A percentile compares a stretch with the other conserved stretches of the same genome.
phyloP scores from a whole-genome alignment of 495 filamentous ascomycete genomes.

The Podospora comata region DNA sequence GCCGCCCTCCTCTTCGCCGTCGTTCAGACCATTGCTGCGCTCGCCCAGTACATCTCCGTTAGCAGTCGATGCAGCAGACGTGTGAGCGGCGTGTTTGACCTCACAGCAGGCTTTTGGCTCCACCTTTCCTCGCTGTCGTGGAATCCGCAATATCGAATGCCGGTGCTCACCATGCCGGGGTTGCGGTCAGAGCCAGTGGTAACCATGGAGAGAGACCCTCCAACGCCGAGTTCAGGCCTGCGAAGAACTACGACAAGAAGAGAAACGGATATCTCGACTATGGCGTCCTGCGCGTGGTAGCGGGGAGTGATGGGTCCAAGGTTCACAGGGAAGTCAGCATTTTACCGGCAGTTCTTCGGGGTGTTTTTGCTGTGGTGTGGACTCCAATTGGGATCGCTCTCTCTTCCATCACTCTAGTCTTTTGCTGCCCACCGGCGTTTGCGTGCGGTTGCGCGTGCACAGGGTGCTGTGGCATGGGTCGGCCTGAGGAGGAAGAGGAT shows the following conservation, averaged over 20 bases:
- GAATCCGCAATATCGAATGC: slow-evolving; percentile 6
- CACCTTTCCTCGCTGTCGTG: slow-evolving; percentile 9
- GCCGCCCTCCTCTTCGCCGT: slow-evolving; percentile 7
- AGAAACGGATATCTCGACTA: neutral
- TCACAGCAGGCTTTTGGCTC: slow-evolving; percentile 8
- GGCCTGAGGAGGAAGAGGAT: neutral
- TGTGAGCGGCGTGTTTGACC: slow-evolving; percentile 5
- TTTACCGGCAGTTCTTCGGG: neutral
- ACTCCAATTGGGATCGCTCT: neutral
- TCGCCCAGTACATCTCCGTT: slow-evolving; percentile 1
- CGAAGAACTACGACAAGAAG: neutral
- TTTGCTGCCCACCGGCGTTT: neutral
- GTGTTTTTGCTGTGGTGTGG: neutral
- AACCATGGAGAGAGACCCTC: neutral
- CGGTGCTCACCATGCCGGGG: slow-evolving; percentile 5
- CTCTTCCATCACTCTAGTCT: neutral
- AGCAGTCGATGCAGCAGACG: slow-evolving; percentile 7
- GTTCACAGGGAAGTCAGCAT: neutral
- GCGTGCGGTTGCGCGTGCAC: neutral
- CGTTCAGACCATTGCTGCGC: neutral
- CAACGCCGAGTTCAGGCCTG: neutral
- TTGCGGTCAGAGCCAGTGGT: neutral
- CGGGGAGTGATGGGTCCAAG: neutral
- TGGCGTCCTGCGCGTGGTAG: neutral
- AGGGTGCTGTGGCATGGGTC: neutral